Evolutionary conservation across 441 rosid genomes (phyloP), one percentile per base, ranked within the genome.

Genomic region (Dalechampia spathulata): DNA sequence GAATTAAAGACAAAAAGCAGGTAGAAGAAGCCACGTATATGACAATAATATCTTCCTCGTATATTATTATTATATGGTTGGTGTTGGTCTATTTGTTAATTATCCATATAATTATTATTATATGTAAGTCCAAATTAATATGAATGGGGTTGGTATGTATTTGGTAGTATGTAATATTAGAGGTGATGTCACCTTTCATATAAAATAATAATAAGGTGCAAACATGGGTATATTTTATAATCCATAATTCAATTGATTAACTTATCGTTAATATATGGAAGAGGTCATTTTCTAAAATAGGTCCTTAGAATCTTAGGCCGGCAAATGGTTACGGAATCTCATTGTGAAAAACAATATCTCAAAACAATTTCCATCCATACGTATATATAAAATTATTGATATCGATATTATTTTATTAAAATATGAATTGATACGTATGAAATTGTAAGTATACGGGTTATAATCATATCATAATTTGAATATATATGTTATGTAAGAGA

Each of bases 301-400:
- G 60, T 37, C 52, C 40, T 15, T 61, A 61, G 86, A 81, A 75
- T 75, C 85, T 66, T 67, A 55, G 77, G 87, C 65, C 80, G 83
- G 76, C 79, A 60, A 60, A 32, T 59, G 79, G 62, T 32, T 40
- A 51, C 39, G 72, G 67, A 80, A 78, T 78, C 79, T 72, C 58
- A 62, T 63, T 41, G n/a, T 5, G 3, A 16, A 41, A 41, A 16
- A 6, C 0, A 6, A 12, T 42, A 59, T n/a, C n/a, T n/a, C n/a
- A n/a, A n/a, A n/a, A n/a, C n/a, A n/a, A n/a, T n/a, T n/a, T n/a
- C n/a, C n/a, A n/a, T n/a, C n/a, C n/a, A n/a, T n/a, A n/a, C n/a
- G n/a, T n/a, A n/a, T n/a, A n/a, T n/a, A n/a, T n/a, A n/a, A n/a
- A n/a, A n/a, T n/a, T n/a, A n/a, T n/a, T n/a, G n/a, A n/a, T n/a